Evolutionary conservation across 495 filamentous ascomycete genomes (phyloP).

Genomic region (Evernia prunastri): DNA sequence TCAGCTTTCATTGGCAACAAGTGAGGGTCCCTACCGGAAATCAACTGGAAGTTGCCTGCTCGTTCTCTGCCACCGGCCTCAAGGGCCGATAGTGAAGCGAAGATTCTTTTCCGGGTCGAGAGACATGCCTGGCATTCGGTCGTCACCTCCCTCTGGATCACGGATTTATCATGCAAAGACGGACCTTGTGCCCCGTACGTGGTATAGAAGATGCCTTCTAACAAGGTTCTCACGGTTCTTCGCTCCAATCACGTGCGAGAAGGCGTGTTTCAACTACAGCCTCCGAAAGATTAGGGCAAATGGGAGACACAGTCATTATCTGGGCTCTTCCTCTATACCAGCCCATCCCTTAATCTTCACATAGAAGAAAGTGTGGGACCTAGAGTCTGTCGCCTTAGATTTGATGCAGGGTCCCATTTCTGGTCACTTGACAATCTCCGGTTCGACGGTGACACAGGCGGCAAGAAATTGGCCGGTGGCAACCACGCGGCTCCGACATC

Average conservation of each 20-base stretch:
- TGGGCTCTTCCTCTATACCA: not conserved
- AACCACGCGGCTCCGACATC: not conserved
- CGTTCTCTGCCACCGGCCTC: no score
- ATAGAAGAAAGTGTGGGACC: not conserved
- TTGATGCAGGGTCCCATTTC: slow-evolving; percentile 1
- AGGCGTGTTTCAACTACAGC: not conserved
- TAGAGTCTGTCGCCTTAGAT: not conserved
- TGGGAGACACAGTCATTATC: not conserved
- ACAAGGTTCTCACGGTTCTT: not conserved
- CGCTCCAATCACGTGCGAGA: not conserved
- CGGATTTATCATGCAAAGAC: no score
- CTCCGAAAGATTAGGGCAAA: not conserved
- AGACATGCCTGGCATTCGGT: not conserved
- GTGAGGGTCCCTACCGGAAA: no score
- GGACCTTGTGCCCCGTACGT: not conserved
- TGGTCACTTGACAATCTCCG: not conserved
- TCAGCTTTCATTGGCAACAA: no score
- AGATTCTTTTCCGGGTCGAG: not conserved
- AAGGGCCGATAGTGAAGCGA: not conserved
- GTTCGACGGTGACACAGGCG: not conserved
- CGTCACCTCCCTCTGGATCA: not conserved
- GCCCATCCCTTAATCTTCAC: not conserved
- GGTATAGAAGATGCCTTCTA: not conserved
- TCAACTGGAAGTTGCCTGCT: not conserved
- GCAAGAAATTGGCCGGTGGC: not conserved